These are phyloP conservation scores for Boletellus ananiceps DNA, from an alignment of 768 basidiomycete species.

Conservation along the genomic window DNA sequence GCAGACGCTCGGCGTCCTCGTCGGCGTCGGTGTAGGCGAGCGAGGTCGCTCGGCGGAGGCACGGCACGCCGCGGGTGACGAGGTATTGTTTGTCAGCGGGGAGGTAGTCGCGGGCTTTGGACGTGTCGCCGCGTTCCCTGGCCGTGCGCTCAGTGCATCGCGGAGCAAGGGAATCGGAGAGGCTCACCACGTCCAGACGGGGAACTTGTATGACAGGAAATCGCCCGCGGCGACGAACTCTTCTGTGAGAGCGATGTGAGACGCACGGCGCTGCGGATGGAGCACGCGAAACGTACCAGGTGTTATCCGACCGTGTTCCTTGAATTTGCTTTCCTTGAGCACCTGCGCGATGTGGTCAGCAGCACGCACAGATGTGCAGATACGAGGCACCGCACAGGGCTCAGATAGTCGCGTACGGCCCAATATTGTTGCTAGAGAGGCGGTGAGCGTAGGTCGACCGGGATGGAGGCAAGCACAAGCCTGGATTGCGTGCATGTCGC, in stretches of 20 bases:
- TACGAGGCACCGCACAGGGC: conserved; percentile 55
- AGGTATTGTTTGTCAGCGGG: conserved; percentile 96
- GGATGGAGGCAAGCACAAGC: conserved; percentile 15
- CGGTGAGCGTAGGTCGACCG: background rate
- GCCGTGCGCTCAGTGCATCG: conserved; percentile 1
- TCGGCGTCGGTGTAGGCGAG: conserved; percentile 93
- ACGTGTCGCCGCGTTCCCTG: conserved; percentile 91
- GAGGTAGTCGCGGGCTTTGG: conserved; percentile 87
- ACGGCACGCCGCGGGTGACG: conserved; percentile 93
- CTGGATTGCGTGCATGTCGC: conserved; percentile 48
- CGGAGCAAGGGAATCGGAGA: background rate
- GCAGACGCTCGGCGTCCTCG: conserved; percentile 91
- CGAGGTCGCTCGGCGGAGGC: conserved; percentile 87
- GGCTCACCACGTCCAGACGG: conserved; percentile 91
- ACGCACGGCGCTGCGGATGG: background rate
- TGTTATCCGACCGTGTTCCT: conserved; percentile 94
- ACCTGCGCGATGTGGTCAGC: conserved; percentile 53
- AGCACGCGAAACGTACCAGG: conserved; percentile 55
- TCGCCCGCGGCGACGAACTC: conserved; percentile 98
- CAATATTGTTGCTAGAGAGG: conserved; percentile 77
- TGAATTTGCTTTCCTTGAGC: conserved; percentile 97
- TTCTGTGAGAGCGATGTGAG: conserved; percentile 46
- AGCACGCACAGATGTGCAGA: conserved; percentile 18
- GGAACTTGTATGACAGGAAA: conserved; percentile 96
- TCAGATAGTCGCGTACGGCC: conserved; percentile 91